Percentiles rank a stretch among this genome's conserved stretches.
These are phyloP conservation scores for Filobasidium wieringae DNA, from an alignment of 768 basidiomycete genomes.

Conservation along the genomic window DNA sequence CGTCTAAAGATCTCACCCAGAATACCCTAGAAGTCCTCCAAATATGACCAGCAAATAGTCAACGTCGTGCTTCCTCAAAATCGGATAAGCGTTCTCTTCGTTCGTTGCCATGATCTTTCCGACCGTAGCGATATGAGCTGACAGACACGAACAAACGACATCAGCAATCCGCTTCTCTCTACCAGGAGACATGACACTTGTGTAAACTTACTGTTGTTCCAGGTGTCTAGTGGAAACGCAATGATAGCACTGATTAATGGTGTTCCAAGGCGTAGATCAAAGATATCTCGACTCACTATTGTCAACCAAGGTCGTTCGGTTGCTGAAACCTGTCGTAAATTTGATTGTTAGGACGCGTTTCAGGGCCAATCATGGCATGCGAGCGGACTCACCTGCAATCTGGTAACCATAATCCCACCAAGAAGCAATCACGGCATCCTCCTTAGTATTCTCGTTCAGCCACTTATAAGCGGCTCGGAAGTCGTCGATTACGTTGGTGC, in stretches of 20 bases:
- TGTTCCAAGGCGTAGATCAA: no score
- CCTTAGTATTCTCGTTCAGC: constrained; percentile 85
- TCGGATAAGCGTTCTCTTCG: constrained; percentile 94
- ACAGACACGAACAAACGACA: background rate
- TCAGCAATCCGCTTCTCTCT: no score
- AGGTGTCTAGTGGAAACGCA: constrained; percentile 64
- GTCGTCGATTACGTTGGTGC: constrained; percentile 90
- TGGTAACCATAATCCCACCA: constrained; percentile 99
- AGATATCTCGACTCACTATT: constrained; percentile 6
- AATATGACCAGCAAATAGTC: constrained; percentile 96
- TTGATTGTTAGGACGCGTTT: no score
- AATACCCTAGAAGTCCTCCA: constrained; percentile 90
- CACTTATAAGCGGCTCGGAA: constrained; percentile 99
- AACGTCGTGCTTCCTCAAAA: constrained; percentile 88
- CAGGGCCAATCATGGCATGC: constrained; percentile 42
- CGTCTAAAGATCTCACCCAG: constrained; percentile 43
- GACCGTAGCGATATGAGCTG: constrained; percentile 91
- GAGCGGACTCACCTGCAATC: constrained; percentile 97
- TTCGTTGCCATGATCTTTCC: constrained; percentile 93
- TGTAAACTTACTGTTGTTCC: constrained; percentile 86
- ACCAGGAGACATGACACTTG: no score
- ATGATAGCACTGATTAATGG: no score
- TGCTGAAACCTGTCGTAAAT: background rate
- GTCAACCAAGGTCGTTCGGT: constrained; percentile 16
- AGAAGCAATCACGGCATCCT: constrained; percentile 88